Conservation (phyloP, 2,329 filamentous ascomycete species). For the Lachnellula hyalina region DNA sequence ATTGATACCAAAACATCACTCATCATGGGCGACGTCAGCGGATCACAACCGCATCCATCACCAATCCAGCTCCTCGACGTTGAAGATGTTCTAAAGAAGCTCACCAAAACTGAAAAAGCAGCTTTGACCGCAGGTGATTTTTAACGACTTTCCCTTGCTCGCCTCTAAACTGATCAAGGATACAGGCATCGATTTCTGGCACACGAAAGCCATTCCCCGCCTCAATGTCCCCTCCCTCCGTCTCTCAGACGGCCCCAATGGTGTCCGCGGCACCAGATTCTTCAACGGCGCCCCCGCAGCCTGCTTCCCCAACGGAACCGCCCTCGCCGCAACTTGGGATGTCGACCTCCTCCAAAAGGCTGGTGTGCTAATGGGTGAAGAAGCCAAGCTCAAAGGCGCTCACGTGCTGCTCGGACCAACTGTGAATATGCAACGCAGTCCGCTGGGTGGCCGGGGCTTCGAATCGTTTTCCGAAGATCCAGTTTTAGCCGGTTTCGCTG, state of each 20-base stretch:
- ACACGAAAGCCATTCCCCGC: conserved; percentile 24
- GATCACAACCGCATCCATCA: neutral
- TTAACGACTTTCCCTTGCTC: too few species aligned
- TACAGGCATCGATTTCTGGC: conserved; percentile 25
- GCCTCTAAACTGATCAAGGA: too few species aligned
- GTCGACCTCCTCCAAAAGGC: conserved; percentile 55
- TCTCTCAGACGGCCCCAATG: conserved; percentile 30
- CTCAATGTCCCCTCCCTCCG: conserved; percentile 26
- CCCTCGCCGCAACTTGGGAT: conserved; percentile 59
- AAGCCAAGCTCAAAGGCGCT: conserved; percentile 61
- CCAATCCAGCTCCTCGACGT: neutral
- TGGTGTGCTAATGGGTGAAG: conserved; percentile 59
- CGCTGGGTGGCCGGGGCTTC: conserved; percentile 42
- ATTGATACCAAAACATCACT: too few species aligned
- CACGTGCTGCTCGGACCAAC: conserved; percentile 66
- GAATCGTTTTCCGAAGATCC: conserved; percentile 45
- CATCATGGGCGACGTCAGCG: too few species aligned
- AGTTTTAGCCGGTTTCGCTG: conserved; percentile 38
- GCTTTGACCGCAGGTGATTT: conserved; percentile 42
- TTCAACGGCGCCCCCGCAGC: conserved; percentile 37
- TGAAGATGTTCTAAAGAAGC: conserved; percentile 42
- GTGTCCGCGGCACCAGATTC: conserved; percentile 28
- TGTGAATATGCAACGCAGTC: conserved; percentile 42
- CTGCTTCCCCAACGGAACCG: conserved; percentile 37
- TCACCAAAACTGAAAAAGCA: conserved; percentile 45